A percentile compares a stretch with the other conserved stretches of the same genome.
These are phyloP conservation scores for Dryas octopetala DNA, from an alignment of 306 rosid genomes.

Conservation along the genomic window DNA sequence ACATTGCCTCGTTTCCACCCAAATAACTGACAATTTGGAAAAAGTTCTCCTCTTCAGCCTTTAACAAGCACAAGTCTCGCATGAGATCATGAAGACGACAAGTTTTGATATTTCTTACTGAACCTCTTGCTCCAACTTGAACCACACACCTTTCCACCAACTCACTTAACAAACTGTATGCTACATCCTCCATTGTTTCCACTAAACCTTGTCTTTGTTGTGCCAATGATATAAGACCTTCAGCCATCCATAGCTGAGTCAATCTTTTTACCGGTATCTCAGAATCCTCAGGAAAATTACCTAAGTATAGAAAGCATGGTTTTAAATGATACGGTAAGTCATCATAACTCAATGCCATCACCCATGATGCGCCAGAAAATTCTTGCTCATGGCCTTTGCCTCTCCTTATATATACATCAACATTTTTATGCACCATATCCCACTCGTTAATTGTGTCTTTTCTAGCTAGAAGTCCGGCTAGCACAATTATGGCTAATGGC, in stretches of 20 bases:
- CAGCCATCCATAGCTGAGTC: conserved; percentile 45
- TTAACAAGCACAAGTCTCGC: conserved; percentile 50
- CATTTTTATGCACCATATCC: conserved; percentile 27
- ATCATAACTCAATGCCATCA: conserved; percentile 44
- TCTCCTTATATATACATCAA: conserved; percentile 24
- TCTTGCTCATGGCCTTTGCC: conserved; percentile 29
- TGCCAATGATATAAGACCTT: background rate
- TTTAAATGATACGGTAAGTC: conserved; percentile 48
- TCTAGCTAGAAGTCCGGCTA: conserved; percentile 5
- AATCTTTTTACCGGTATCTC: conserved; percentile 40
- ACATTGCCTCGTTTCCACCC: background rate
- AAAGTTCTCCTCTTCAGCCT: conserved; percentile 41
- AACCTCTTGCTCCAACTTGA: conserved; percentile 44
- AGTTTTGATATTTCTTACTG: conserved; percentile 45
- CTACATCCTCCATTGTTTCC: conserved; percentile 40
- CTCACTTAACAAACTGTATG: conserved; percentile 36
- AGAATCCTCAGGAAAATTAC: conserved; percentile 47
- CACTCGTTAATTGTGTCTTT: conserved; percentile 4
- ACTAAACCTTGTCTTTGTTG: no score
- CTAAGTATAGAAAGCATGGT: conserved; percentile 50
- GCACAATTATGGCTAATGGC: conserved; percentile 14
- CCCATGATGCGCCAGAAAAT: conserved; percentile 17
- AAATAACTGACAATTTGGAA: conserved; percentile 9
- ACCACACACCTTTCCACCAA: conserved; percentile 48
- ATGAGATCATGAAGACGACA: conserved; percentile 51